A percentile compares a stretch with the other conserved stretches of the same genome.
Conservation (phyloP, 768 basidiomycete species). For the Cyclocybe aegerita region DNA sequence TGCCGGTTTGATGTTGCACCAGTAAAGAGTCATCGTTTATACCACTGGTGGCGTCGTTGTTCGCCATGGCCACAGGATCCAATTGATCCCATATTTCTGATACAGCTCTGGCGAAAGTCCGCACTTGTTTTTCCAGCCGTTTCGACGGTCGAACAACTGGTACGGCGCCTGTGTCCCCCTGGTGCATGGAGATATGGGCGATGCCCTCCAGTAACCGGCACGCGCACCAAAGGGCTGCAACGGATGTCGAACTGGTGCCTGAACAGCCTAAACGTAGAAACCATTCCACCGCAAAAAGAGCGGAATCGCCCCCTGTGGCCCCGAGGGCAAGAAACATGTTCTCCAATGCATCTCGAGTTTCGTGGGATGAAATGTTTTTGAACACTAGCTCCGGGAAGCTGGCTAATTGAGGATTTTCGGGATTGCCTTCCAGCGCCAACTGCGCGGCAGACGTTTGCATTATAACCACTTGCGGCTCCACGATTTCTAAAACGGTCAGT, state of each 20-base stretch:
- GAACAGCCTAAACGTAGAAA: conserved; percentile 56
- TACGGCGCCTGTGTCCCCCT: conserved; percentile 22
- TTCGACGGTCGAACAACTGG: conserved; percentile 37
- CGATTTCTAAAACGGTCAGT: conserved; percentile 78
- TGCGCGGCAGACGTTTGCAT: conserved; percentile 50
- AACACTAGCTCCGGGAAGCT: conserved; percentile 63
- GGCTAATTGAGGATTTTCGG: conserved; percentile 29
- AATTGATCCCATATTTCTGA: conserved; percentile 71
- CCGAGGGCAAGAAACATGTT: conserved; percentile 78
- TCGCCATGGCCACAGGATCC: conserved; percentile 22
- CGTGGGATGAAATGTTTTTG: conserved; percentile 50
- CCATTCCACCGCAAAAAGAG: conserved; percentile 83
- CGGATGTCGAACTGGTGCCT: conserved; percentile 44
- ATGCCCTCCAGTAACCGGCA: conserved; percentile 75
- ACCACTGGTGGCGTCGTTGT: conserved; percentile 11
- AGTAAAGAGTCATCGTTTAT: conserved; percentile 27
- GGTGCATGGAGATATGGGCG: conserved; percentile 43
- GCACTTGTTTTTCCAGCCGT: conserved; percentile 61
- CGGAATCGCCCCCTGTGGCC: conserved; percentile 61
- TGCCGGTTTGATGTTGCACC: conserved; percentile 66
- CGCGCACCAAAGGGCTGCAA: conserved; percentile 85
- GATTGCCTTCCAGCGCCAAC: conserved; percentile 56
- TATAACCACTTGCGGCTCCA: conserved; percentile 47
- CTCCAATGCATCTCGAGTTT: conserved; percentile 54
- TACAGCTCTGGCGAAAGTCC: conserved; percentile 60